A percentile compares a stretch with the other conserved stretches of the same genome.
Evolutionary conservation across 257 asterid genomes (phyloP).

Genomic region (Buddleja alternifolia): DNA sequence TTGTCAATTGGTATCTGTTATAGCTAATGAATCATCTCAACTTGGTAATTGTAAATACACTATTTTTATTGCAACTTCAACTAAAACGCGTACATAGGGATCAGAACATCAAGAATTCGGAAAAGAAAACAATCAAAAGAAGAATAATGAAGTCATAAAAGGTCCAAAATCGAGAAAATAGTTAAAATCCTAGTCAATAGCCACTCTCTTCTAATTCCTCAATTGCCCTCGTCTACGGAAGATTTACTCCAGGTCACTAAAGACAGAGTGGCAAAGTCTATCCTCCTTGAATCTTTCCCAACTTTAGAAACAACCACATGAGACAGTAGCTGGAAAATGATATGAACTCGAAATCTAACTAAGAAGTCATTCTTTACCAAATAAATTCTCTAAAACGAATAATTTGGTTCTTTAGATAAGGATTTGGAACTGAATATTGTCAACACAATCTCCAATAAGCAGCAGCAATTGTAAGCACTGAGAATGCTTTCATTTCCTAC

Average conservation of each 20-base stretch:
- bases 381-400: not conserved
- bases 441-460: not conserved
- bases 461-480: too few species aligned
- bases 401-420: not conserved
- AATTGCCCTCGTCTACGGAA: not conserved
- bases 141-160: not conserved
- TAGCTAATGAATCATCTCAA: not conserved
- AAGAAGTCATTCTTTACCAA: slow-evolving; percentile 10
- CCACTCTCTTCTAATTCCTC: not conserved
- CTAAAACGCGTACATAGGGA: not conserved
- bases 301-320: not conserved
- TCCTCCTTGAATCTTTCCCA: not conserved
- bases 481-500: not conserved
- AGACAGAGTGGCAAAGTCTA: not conserved
- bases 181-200: not conserved
- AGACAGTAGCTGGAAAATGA: not conserved
- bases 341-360: not conserved
- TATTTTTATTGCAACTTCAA: slow-evolving; percentile 5
- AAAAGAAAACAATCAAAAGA: not conserved
- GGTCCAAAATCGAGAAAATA: not conserved
- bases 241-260: not conserved
- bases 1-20: not conserved
- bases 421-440: not conserved
- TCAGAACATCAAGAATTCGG: not conserved
- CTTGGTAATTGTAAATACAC: not conserved